These are phyloP conservation scores for Allium cepa DNA, from an alignment of 106 monocot species.

Conservation along the genomic window DNA sequence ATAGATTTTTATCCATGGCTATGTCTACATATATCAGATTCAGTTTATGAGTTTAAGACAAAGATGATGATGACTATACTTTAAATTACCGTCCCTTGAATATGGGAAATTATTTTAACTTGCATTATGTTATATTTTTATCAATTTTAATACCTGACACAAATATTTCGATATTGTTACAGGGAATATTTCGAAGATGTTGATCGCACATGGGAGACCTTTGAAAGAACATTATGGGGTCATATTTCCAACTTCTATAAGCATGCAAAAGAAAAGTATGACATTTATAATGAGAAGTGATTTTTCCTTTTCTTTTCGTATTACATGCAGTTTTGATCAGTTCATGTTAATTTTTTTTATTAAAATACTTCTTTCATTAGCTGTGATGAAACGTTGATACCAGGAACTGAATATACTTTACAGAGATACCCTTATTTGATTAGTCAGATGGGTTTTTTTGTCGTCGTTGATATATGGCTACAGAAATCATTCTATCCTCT, in stretches of 20 bases:
- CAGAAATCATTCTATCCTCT: too few species aligned
- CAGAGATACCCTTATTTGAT: too few species aligned
- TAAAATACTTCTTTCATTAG: too few species aligned
- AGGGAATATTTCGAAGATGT: slow-evolving; percentile 99
- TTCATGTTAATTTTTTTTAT: neutral
- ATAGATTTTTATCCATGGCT: too few species aligned
- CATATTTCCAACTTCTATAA: slow-evolving; percentile 83
- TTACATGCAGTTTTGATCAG: neutral
- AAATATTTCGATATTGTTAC: slow-evolving; percentile 1
- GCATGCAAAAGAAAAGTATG: slow-evolving; percentile 85
- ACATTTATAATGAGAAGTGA: neutral
- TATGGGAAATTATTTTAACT: neutral
- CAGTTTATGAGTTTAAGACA: too few species aligned
- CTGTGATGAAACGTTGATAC: too few species aligned
- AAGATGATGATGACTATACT: too few species aligned
- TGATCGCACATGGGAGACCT: slow-evolving; percentile 94
- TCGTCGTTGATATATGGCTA: too few species aligned
- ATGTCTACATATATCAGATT: too few species aligned
- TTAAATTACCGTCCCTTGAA: neutral
- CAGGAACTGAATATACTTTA: too few species aligned
- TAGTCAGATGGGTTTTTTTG: too few species aligned
- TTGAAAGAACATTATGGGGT: slow-evolving; percentile 87
- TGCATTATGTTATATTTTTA: neutral
- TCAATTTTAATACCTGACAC: neutral
- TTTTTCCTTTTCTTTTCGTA: neutral